phyloP scores from a whole-genome alignment of 108 stramenopile species.

The Tribonema minus region DNA sequence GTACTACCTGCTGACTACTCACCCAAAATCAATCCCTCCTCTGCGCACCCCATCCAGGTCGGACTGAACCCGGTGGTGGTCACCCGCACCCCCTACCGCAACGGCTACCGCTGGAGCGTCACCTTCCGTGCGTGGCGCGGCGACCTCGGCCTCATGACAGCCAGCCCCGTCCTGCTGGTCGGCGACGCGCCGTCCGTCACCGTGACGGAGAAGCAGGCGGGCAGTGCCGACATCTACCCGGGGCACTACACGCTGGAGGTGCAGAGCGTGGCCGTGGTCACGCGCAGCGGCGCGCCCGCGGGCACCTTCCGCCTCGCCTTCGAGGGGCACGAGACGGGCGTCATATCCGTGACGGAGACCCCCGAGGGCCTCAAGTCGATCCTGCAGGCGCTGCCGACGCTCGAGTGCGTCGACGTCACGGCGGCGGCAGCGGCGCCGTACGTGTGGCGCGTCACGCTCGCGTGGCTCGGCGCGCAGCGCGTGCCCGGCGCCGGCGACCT shows the following conservation, averaged over 20 bases:
- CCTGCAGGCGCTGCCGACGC: constrained; percentile 60
- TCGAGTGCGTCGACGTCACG: constrained; percentile 66
- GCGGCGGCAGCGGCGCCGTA: not conserved
- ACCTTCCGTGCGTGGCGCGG: constrained; percentile 64
- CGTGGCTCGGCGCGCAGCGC: constrained; percentile 31
- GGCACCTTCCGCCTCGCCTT: constrained; percentile 68
- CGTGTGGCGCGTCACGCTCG: constrained; percentile 70
- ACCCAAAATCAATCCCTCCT: no score
- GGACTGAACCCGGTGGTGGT: constrained; percentile 55
- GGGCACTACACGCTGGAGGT: constrained; percentile 73
- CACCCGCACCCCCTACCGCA: constrained; percentile 49
- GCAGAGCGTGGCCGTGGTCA: constrained; percentile 62
- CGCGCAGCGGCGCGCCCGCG: constrained; percentile 39
- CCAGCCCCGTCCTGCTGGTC: constrained; percentile 58
- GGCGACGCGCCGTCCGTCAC: constrained; percentile 62
- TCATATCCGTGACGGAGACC: constrained; percentile 29
- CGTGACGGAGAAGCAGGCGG: constrained; percentile 59
- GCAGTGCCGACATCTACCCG: constrained; percentile 69
- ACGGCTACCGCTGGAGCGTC: constrained; percentile 72
- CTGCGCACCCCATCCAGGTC: constrained; percentile 4
- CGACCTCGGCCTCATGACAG: constrained; percentile 65
- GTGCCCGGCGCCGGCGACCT: constrained; percentile 71
- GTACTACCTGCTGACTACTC: no score
- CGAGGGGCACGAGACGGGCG: constrained; percentile 64
- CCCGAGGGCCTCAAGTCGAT: constrained; percentile 41